Base-by-base conservation (phyloP, 345 rosid genomes). In the Salix brachista region DNA sequence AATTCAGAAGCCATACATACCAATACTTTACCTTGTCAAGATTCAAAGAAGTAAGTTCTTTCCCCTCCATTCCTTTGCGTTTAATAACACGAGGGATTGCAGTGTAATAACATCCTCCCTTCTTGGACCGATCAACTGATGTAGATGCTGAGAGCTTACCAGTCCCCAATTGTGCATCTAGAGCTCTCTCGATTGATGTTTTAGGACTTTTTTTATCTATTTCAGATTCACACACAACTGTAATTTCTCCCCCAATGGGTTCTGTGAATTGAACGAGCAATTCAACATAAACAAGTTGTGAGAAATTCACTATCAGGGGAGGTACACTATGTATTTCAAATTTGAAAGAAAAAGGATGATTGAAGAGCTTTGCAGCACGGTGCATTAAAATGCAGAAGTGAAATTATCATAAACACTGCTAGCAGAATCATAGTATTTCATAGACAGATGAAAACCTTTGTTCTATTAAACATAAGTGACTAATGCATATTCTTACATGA, bases 161-260 rank as follows among this genome's bases (percentile, higher is more conserved):
- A 64, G 78, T 85, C 81, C 76, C 84, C 83, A 93, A 83, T 68
- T 91, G 96, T 71, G 85, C 91, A 72, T 93, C 94, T 75, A 95
- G 80, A 81, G 89, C 88, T 83, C 69, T 89, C 80, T 93, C 99
- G 82, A 85, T 85, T n/a, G 80, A 58, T 1, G 93, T 78, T 80
- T 86, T 90, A n/a, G 85, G 85, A 75, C 84, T 75, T 23, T 67
- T 84, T 72, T 79, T 80, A 67, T 75, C 71, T 78, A 87, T 80
- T 77, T 72, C 88, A 80, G 92, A 82, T 80, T 95, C 97, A 23
- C 83, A 70, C 62, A 85, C 82, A 67, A 95, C 92, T 0, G 94
- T 88, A 74, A 95, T 93, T 79, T 91, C 96, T 75, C 98, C 98
- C 79, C 97, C 98, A 80, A 95, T 84, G 34, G 99, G 98, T 81